Percentiles rank a stretch among this genome's conserved stretches.
These are phyloP conservation scores for Penicillium turbatum DNA, from an alignment of 495 filamentous ascomycete genomes.

Conservation along the genomic window DNA sequence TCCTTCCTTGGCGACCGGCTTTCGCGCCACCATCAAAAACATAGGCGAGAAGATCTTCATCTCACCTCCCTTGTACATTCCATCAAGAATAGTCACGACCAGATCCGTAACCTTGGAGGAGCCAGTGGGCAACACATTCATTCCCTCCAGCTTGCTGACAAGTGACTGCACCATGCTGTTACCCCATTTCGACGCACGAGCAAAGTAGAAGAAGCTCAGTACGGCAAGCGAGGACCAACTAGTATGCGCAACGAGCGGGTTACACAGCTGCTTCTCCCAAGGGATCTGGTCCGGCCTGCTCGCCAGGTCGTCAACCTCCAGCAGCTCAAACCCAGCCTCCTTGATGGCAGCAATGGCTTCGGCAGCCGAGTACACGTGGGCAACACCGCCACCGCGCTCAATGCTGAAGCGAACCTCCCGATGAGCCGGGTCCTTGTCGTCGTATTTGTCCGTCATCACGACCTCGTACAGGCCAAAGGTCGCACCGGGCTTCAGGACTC, in stretches of 20 bases:
- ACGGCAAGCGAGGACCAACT: too few species aligned
- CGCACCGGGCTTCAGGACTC: slow-evolving; percentile 89
- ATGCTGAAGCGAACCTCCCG: slow-evolving; percentile 87
- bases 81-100: slow-evolving; percentile 75
- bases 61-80: slow-evolving; percentile 77
- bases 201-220: too few species aligned
- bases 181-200: too few species aligned
- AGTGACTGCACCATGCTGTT: slow-evolving; percentile 22
- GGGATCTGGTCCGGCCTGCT: slow-evolving; percentile 57
- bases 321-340: slow-evolving; percentile 62
- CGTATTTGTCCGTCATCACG: slow-evolving; percentile 92
- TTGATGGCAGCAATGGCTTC: slow-evolving; percentile 76
- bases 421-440: slow-evolving; percentile 79
- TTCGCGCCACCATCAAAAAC: slow-evolving; percentile 93
- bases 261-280: slow-evolving; percentile 61
- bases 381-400: slow-evolving; percentile 89
- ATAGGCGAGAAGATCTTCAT: slow-evolving; percentile 93
- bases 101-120: slow-evolving; percentile 91
- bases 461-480: slow-evolving; percentile 95
- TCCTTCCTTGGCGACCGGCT: slow-evolving; percentile 44
- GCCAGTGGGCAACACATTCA: slow-evolving; percentile 68
- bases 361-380: slow-evolving; percentile 69
- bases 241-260: slow-evolving; percentile 53
- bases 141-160: slow-evolving; percentile 66
- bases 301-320: slow-evolving; percentile 82